These are phyloP conservation scores for Mycena pura DNA, from an alignment of 768 basidiomycete genomes.

Conservation along the genomic window DNA sequence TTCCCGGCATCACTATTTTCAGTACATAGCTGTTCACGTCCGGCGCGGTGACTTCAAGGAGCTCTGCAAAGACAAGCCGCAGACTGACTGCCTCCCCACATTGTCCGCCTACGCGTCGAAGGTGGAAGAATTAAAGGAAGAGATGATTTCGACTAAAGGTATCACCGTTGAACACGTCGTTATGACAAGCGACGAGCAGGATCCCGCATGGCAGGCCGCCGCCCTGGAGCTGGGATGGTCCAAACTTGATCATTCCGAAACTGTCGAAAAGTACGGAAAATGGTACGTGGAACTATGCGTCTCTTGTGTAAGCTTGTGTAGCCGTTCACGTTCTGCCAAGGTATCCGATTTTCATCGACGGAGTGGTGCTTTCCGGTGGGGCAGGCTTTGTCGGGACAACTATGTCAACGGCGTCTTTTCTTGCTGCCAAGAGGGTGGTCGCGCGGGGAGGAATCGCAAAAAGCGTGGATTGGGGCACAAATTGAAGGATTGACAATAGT, in stretches of 20 bases:
- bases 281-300: slow-evolving; percentile 33
- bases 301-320: not conserved
- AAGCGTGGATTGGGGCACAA: not conserved
- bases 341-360: slow-evolving; percentile 7
- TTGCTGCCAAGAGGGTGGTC: not conserved
- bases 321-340: not conserved
- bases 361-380: not conserved
- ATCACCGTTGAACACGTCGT: slow-evolving; percentile 39
- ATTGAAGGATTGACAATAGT: no score
- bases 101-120: slow-evolving; percentile 34
- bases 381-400: slow-evolving; percentile 2
- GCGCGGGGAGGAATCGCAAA: not conserved
- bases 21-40: slow-evolving; percentile 45
- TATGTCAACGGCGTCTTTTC: slow-evolving; percentile 1
- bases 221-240: slow-evolving; percentile 41
- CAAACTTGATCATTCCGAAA: slow-evolving; percentile 36
- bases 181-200: slow-evolving; percentile 48
- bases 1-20: slow-evolving; percentile 1
- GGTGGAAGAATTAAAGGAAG: slow-evolving; percentile 39
- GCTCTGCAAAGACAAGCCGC: slow-evolving; percentile 35
- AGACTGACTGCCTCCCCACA: slow-evolving; percentile 38
- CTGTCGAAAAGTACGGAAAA: slow-evolving; percentile 34
- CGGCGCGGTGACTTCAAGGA: slow-evolving; percentile 42
- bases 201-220: slow-evolving; percentile 41
- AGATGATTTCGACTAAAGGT: slow-evolving; percentile 32